phyloP scores from a whole-genome alignment of 2,329 filamentous ascomycete species.

The Periconia sp. region DNA sequence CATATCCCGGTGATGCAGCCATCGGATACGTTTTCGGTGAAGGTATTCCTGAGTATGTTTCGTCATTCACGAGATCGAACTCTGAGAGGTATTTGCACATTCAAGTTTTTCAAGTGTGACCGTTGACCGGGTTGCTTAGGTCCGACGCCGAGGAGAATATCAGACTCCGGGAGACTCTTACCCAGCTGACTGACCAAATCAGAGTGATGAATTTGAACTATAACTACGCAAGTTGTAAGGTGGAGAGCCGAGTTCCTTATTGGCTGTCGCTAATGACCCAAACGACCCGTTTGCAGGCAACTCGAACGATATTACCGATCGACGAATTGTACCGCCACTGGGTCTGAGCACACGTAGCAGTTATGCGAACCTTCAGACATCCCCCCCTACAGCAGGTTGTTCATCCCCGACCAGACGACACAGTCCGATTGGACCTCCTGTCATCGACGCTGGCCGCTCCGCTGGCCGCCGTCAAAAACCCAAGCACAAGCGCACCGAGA shows the following conservation, averaged over 20 bases:
- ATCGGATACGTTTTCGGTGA: no score
- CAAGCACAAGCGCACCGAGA: constrained; percentile 20
- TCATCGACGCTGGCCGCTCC: not conserved
- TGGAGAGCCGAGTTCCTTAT: not conserved
- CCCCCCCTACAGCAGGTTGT: not conserved
- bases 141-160: not conserved
- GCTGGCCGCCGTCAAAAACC: constrained; percentile 13
- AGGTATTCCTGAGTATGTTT: not conserved
- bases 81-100: not conserved
- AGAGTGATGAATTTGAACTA: not conserved
- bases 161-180: not conserved
- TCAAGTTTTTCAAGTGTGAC: not conserved
- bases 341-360: not conserved
- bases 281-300: not conserved
- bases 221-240: not conserved
- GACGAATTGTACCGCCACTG: not conserved
- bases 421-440: not conserved
- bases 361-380: not conserved
- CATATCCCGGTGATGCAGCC: not conserved
- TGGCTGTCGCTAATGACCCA: not conserved
- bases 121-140: not conserved
- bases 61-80: not conserved
- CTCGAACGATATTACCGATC: not conserved
- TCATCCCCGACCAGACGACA: not conserved
- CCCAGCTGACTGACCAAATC: not conserved